Conservation (phyloP, 176 grass and related monocot genomes). For the Phragmites australis region DNA sequence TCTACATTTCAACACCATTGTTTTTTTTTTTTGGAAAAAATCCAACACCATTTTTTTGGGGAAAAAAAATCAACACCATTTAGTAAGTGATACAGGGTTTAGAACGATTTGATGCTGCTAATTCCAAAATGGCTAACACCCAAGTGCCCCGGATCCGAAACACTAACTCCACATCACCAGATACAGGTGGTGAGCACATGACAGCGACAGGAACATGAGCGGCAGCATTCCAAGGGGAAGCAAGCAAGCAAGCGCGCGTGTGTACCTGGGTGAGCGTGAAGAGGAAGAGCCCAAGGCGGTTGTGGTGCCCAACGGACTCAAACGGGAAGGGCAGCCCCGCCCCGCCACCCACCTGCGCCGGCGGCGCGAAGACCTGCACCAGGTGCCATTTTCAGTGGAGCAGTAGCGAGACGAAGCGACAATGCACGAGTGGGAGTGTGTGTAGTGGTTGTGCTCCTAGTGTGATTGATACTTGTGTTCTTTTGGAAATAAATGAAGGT, state of each 20-base stretch:
- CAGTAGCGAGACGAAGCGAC: too few species aligned
- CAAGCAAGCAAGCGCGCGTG: neutral
- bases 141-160: neutral
- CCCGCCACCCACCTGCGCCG: too few species aligned
- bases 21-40: too few species aligned
- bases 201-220: neutral
- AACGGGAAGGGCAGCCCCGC: slow-evolving; percentile 63
- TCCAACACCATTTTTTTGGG: too few species aligned
- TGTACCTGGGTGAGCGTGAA: slow-evolving; percentile 68
- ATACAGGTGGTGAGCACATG: too few species aligned
- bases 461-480: neutral
- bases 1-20: neutral
- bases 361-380: slow-evolving; percentile 73
- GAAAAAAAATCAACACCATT: too few species aligned
- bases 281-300: slow-evolving; percentile 82
- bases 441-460: neutral
- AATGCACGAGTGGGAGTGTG: too few species aligned
- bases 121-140: too few species aligned
- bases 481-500: too few species aligned
- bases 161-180: neutral
- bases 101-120: neutral
- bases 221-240: neutral
- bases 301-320: slow-evolving; percentile 64
- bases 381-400: too few species aligned
- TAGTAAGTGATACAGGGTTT: neutral